A percentile compares a stretch with the other conserved stretches of the same genome.
phyloP scores from a whole-genome alignment of 768 basidiomycete species.

The Pleurotus djamor region DNA sequence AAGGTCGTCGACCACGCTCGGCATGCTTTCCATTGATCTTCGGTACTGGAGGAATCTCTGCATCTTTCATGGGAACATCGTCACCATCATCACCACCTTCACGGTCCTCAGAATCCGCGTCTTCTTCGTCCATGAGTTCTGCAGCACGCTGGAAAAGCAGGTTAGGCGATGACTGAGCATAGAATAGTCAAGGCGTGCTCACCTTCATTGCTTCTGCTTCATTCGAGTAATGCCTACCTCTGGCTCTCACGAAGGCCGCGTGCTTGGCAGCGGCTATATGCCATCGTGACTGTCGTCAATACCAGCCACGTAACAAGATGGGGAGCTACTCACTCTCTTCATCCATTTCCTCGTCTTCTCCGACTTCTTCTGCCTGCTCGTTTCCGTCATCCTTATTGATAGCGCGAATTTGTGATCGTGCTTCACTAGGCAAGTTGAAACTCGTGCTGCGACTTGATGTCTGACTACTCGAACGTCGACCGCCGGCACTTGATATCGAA shows the following conservation, averaged over 20 bases:
- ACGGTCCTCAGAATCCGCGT: conserved; percentile 41
- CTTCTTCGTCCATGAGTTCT: conserved; percentile 61
- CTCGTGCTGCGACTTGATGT: conserved; percentile 79
- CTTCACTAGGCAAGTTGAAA: conserved; percentile 76
- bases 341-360: conserved; percentile 82
- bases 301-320: background rate
- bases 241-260: conserved; percentile 75
- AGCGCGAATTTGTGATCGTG: conserved; percentile 55
- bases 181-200: conserved; percentile 11
- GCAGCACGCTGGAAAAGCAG: conserved; percentile 52
- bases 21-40: conserved; percentile 8
- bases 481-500: conserved; percentile 65
- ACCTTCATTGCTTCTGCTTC: conserved; percentile 95
- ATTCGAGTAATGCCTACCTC: conserved; percentile 85
- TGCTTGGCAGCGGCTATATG: conserved; percentile 74
- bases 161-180: background rate
- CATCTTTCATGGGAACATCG: conserved; percentile 20
- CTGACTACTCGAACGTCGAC: conserved; percentile 57
- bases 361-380: conserved; percentile 67
- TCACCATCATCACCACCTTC: conserved; percentile 20
- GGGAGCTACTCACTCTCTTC: conserved; percentile 65
- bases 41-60: conserved; percentile 10
- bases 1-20: conserved; percentile 4
- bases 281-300: too few relatives aligned
- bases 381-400: conserved; percentile 25